A percentile compares a stretch with the other conserved stretches of the same genome.
These are phyloP conservation scores for Lactarius hatsudake DNA, from an alignment of 768 basidiomycete species.

Conservation along the genomic window DNA sequence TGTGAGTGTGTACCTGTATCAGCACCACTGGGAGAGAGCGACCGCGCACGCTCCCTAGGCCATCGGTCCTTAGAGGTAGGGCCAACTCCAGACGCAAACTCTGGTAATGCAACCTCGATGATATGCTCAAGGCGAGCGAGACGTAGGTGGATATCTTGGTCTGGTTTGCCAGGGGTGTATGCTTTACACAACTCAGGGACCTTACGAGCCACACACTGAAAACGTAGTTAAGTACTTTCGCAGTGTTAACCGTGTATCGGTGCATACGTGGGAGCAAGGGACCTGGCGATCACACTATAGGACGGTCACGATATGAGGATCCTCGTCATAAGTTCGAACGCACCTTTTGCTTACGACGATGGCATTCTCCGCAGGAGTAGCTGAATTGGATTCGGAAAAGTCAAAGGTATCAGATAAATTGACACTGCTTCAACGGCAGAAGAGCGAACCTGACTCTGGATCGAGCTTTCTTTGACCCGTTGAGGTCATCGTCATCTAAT, in stretches of 20 bases:
- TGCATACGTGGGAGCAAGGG: constrained; percentile 76
- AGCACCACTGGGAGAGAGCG: constrained; percentile 43
- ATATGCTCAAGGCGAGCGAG: constrained; percentile 78
- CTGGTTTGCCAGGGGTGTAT: constrained; percentile 83
- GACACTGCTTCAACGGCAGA: neutral
- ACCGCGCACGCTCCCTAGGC: constrained; percentile 39
- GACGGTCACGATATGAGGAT: constrained; percentile 22
- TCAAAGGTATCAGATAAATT: neutral
- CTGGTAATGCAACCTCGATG: constrained; percentile 74
- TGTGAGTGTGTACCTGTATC: constrained; percentile 74
- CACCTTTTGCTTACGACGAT: constrained; percentile 86
- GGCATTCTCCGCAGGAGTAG: constrained; percentile 86
- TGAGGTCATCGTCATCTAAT: constrained; percentile 46
- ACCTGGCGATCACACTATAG: constrained; percentile 79
- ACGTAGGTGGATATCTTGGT: constrained; percentile 75
- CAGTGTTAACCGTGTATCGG: constrained; percentile 16
- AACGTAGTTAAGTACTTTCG: constrained; percentile 21
- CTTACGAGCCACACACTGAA: constrained; percentile 77
- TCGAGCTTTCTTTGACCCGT: constrained; percentile 58
- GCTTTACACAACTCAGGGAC: constrained; percentile 86
- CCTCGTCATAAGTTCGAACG: constrained; percentile 4
- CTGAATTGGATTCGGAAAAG: constrained; percentile 41
- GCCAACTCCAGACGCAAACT: constrained; percentile 53
- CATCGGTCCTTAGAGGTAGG: constrained; percentile 32
- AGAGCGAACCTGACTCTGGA: constrained; percentile 68